Percentiles rank a stretch among this genome's conserved stretches.
phyloP scores from a whole-genome alignment of 1,284 basidiomycete genomes.

The Rhodotorula sp. region DNA sequence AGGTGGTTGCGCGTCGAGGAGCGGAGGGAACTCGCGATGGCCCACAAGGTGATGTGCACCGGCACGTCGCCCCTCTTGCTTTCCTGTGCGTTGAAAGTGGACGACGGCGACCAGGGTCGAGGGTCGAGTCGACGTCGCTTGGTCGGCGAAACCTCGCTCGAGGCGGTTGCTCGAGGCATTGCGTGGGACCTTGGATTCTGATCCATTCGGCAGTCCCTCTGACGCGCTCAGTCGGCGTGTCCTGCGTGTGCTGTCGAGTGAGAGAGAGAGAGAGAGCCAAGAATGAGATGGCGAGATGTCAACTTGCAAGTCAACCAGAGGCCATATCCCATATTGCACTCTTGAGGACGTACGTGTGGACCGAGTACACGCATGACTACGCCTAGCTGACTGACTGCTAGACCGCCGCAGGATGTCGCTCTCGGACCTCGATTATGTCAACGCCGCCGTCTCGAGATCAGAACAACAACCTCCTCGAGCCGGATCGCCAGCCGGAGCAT shows the following conservation, averaged over 20 bases:
- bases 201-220: background rate
- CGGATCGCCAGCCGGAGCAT: background rate
- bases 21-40: slow-evolving; percentile 20
- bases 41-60: slow-evolving; percentile 5
- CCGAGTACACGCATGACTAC: too few species aligned
- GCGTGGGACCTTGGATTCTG: background rate
- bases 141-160: background rate
- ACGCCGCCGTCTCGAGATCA: slow-evolving; percentile 8
- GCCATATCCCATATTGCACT: too few species aligned
- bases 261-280: background rate
- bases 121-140: slow-evolving; percentile 4
- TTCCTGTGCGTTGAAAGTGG: background rate
- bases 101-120: background rate
- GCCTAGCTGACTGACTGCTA: too few species aligned
- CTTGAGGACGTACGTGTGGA: too few species aligned
- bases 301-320: background rate
- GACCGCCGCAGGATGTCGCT: background rate
- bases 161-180: background rate
- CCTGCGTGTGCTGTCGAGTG: too few species aligned
- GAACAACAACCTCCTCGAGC: background rate
- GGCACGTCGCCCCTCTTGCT: background rate
- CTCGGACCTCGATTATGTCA: slow-evolving; percentile 28
- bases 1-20: slow-evolving; percentile 4
- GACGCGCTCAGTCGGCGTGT: too few species aligned
- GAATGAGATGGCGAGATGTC: slow-evolving; percentile 3